These are phyloP conservation scores for Neurospora sublineolata DNA, from an alignment of 495 filamentous ascomycete species.

Conservation along the genomic window DNA sequence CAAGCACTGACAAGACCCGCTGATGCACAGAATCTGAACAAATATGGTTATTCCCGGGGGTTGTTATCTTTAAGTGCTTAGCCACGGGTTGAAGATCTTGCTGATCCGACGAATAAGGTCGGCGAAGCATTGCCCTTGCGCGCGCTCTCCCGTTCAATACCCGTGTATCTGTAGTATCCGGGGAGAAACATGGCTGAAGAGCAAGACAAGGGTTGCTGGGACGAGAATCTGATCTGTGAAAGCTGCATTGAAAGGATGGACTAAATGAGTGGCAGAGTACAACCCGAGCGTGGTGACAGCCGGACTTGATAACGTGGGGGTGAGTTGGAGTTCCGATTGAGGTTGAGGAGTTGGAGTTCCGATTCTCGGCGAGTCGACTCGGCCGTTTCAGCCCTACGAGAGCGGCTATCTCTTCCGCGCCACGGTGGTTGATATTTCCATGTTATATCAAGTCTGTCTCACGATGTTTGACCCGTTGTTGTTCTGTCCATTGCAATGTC, in stretches of 20 bases:
- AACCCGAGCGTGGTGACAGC: background rate
- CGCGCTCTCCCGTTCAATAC: background rate
- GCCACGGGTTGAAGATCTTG: background rate
- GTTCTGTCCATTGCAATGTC: background rate
- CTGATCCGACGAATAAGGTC: background rate
- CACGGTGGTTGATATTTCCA: background rate
- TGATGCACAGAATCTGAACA: background rate
- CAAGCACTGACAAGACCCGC: background rate
- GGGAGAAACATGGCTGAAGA: background rate
- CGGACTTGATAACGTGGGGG: background rate
- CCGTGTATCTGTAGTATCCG: background rate
- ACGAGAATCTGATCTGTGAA: background rate
- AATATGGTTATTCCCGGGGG: background rate
- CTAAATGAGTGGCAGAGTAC: background rate
- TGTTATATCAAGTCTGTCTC: background rate
- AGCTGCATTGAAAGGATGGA: background rate
- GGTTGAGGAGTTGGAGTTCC: background rate
- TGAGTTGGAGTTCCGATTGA: background rate
- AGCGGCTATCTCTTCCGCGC: background rate
- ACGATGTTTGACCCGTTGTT: background rate
- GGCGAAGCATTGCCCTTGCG: background rate
- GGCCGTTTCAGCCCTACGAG: background rate
- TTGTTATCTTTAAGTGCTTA: background rate
- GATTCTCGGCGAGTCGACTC: background rate
- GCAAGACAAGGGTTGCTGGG: background rate